These are phyloP conservation scores for Hypsizygus ulmarius DNA, from an alignment of 1,284 basidiomycete species.

Conservation along the genomic window DNA sequence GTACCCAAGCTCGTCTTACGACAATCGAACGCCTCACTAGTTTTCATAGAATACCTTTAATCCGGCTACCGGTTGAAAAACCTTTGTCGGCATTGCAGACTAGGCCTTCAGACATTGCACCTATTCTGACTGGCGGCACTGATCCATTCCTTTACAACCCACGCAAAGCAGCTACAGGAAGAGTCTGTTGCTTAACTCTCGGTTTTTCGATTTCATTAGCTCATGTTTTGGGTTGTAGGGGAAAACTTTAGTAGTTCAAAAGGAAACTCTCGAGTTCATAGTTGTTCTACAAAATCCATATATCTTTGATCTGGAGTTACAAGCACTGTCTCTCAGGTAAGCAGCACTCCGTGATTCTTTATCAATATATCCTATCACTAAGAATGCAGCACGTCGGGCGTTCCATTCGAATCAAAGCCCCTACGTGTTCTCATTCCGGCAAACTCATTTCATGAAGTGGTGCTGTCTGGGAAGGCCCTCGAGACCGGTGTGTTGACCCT, in stretches of 20 bases:
- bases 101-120: slow-evolving; percentile 37
- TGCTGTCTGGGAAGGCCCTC: slow-evolving; percentile 67
- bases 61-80: slow-evolving; percentile 75
- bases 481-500: slow-evolving; percentile 68
- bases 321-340: slow-evolving; percentile 79
- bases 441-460: slow-evolving; percentile 70
- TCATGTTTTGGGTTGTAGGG: slow-evolving; percentile 34
- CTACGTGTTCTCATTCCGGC: slow-evolving; percentile 64
- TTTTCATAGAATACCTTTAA: slow-evolving; percentile 59
- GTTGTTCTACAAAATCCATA: slow-evolving; percentile 90
- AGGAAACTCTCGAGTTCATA: slow-evolving; percentile 79
- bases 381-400: slow-evolving; percentile 72
- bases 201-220: not conserved
- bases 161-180: slow-evolving; percentile 52
- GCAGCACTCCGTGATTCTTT: slow-evolving; percentile 14
- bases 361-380: slow-evolving; percentile 4
- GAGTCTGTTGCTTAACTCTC: slow-evolving; percentile 45
- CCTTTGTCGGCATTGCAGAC: slow-evolving; percentile 52
- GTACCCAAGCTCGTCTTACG: slow-evolving; percentile 25
- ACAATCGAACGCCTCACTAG: slow-evolving; percentile 9
- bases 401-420: slow-evolving; percentile 67
- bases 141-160: slow-evolving; percentile 92
- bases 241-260: slow-evolving; percentile 73
- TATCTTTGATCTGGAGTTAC: slow-evolving; percentile 85
- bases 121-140: slow-evolving; percentile 52